Base-by-base conservation (phyloP, 371 early-diverging fungal species). In the Zopfochytrium polystomum region DNA sequence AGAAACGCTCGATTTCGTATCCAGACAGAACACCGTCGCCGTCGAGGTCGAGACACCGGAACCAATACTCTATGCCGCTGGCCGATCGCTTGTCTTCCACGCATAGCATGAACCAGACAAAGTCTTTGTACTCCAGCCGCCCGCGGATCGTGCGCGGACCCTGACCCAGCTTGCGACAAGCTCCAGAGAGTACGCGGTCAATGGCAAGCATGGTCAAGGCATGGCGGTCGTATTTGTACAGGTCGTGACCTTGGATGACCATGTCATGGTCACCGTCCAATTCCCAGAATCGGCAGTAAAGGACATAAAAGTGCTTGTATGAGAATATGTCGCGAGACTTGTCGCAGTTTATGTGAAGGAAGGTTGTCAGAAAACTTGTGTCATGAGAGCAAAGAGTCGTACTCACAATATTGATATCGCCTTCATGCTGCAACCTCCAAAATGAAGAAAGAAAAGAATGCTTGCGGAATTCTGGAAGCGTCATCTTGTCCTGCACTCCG, bases 241-340 rank as follows among this genome's bases (percentile, higher is more conserved):
- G 55, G n/a, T 61, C 61, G 27, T 31, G 25, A 9, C 52, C 49
- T 47, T 65, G 49, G 44, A 76, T 71, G 23, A 52, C 18, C 62
- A 76, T 68, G 53, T 73, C 67, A 46, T 76, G 76, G 47, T 73
- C 76, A 5, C 64, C 32, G 55, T 76, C 76, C 45, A 95, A 75
- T 47, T 92, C 90, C 87, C 90, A 94, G 70, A 96, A 93, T 73
- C 91, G 92, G 80, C 94, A 95, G 66, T 92, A 96, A 2, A 96
- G 80, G n/a, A 96, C 96, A 72, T 93, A 96, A 65, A 94, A 96
- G 67, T 96, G 93, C 68, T 93, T 92, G 77, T 96, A 96, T 4
- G 94, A 93, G 67, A 96, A 93, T 26, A 77, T 79, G 76, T 86
- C 75, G 47, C 82, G 79, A 0, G 83, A 80, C 82, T 81, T 56